These are phyloP conservation scores for Jasminum sambac DNA, from an alignment of 257 asterid genomes.

Conservation along the genomic window DNA sequence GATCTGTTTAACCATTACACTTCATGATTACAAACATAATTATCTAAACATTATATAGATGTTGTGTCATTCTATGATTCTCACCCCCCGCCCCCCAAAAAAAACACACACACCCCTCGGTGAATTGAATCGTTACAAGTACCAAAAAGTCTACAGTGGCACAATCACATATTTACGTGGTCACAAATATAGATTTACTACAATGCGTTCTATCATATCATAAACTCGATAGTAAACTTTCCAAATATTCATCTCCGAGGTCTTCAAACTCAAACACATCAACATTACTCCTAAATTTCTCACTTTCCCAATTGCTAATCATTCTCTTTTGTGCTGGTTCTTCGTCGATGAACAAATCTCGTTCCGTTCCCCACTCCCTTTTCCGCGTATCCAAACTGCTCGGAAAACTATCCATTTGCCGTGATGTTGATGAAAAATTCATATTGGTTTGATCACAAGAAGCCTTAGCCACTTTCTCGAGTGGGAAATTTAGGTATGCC, in stretches of 20 bases:
- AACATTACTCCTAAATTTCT: slow-evolving; percentile 10
- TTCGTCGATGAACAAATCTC: slow-evolving; percentile 16
- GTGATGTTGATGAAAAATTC: neutral
- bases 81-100: neutral
- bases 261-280: slow-evolving; percentile 55
- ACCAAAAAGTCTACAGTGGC: neutral
- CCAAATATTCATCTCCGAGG: slow-evolving; percentile 61
- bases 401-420: neutral
- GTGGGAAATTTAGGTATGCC: slow-evolving; percentile 60
- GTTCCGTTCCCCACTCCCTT: slow-evolving; percentile 28
- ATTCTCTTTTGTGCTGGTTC: slow-evolving; percentile 28
- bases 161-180: neutral
- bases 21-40: no score
- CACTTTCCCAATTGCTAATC: slow-evolving; percentile 23
- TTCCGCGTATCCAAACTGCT: slow-evolving; percentile 18
- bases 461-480: slow-evolving; percentile 35
- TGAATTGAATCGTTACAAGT: neutral
- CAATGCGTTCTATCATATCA: slow-evolving; percentile 5
- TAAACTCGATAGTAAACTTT: slow-evolving; percentile 44
- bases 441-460: neutral
- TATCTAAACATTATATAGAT: no score
- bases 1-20: no score
- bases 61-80: no score
- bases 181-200: neutral
- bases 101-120: no score